These are phyloP conservation scores for Leucosporidium yakuticum DNA, from an alignment of 768 basidiomycete genomes.

Conservation along the genomic window DNA sequence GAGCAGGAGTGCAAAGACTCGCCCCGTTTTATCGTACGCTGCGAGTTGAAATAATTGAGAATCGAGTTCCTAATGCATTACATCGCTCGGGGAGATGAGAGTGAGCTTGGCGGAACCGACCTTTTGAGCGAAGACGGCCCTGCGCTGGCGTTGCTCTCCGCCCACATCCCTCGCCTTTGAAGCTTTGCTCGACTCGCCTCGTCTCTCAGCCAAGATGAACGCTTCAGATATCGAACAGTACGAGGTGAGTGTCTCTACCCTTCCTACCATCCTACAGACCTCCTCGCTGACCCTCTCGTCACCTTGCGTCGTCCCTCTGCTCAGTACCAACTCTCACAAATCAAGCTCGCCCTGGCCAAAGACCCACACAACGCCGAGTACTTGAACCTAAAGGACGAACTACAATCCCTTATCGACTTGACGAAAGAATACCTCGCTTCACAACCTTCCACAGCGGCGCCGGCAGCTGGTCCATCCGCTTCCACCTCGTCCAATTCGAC, in stretches of 20 bases:
- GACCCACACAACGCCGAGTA: slow-evolving; percentile 73
- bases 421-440: slow-evolving; percentile 54
- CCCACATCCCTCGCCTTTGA: too few relatives aligned
- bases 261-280: too few relatives aligned
- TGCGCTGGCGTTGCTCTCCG: too few relatives aligned
- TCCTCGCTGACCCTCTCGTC: too few relatives aligned
- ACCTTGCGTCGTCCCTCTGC: not conserved
- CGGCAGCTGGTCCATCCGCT: slow-evolving; percentile 53
- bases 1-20: too few relatives aligned
- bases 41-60: too few relatives aligned
- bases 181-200: too few relatives aligned
- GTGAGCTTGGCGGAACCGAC: too few relatives aligned
- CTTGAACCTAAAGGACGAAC: slow-evolving; percentile 63
- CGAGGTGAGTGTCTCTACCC: slow-evolving; percentile 50
- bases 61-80: too few relatives aligned
- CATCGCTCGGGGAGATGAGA: too few relatives aligned
- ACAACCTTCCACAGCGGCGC: slow-evolving; percentile 43
- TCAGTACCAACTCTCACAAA: slow-evolving; percentile 48
- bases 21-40: too few relatives aligned
- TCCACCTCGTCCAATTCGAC: slow-evolving; percentile 53
- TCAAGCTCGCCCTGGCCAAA: slow-evolving; percentile 66
- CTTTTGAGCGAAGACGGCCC: too few relatives aligned
- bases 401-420: slow-evolving; percentile 75
- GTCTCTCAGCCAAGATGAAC: slow-evolving; percentile 45
- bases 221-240: slow-evolving; percentile 79